Evolutionary conservation across 768 basidiomycete genomes (phyloP), one percentile per base, ranked within the genome.

Genomic region (Leccinum obscurum): DNA sequence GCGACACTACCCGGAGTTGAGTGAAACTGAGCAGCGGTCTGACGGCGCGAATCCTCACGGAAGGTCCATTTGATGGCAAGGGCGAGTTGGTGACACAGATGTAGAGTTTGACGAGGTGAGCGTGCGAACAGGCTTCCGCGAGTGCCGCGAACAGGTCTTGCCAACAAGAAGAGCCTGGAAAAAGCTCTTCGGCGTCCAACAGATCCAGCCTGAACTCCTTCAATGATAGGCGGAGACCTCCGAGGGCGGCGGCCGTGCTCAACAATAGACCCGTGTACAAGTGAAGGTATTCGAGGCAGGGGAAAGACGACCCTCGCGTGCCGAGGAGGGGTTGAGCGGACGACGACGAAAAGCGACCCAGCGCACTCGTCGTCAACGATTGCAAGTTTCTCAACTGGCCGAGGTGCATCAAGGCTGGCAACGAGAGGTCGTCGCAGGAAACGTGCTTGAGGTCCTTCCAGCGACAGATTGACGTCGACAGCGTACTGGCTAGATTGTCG

Each of bases 151-250:
- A 66, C 6, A 68, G 32, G 44, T 66, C 59, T 6, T 46, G 59
- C 28, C 68, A 22, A 20, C 54, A 35, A 26, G 60, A 57, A 0
- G 62, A 24, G 4, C 20, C 39, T 2, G 63, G 59, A 41, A 59
- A 54, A 3, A 55, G 44, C 3, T 68, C 69, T 56, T 53, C 60
- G 3, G 60, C 49, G 20, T 69, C 64, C 26, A 70, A 68, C 0
- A 71, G 20, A 32, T 68, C 68, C 5, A 70, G 60, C n/a, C 61
- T 55, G 24, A 69, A 66, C 13, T 69, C 64, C 6, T 62, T 46
- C 34, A 69, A 39, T 11, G 52, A 32, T 2, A 69, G 56, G 20
- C 26, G 61, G 13, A 68, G 56, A 32, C 35, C 52, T 3, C 6
- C 17, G 4, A 69, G 10, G 49, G 52, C 68, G 24, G 59, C 22